Base-by-base conservation (phyloP, 2,329 filamentous ascomycete genomes). In the Fusarium bulbicola region DNA sequence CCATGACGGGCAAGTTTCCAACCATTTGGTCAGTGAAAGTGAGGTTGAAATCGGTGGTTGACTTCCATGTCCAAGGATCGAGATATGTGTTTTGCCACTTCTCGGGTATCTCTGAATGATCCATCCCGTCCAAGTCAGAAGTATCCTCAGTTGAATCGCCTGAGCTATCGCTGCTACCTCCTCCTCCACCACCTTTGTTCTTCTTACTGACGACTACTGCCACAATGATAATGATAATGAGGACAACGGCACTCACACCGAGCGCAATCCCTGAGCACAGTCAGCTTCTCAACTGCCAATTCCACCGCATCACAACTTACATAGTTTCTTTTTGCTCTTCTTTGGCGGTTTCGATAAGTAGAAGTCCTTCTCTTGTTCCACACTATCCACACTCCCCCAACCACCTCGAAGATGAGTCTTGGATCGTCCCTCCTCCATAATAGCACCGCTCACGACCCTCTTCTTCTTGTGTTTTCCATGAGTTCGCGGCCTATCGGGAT, bases 31-130 rank as follows among this genome's bases (percentile, higher is more conserved):
- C 90, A 1, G 96, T 99, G 80, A 97, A 99, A 0, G 96, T 98
- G 69, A 95, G 88, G 80, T 99, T 99, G 85, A 98, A 97, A 78
- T 95, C 94, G 1, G 87, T 88, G 1, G 95, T 98, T 76, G 97
- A 92, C 74, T 93, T 92, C 96, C 96, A 99, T 5, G 92, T 91
- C 81, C 94, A 97, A 0, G 96, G 96, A 79, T 99, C 95, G 26
- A 97, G 86, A 71, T 93, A 92, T 5, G 92, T 93, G 20, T 91
- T 94, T 81, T 89, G 91, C 77, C 90, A 95, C 69, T 86, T 86
- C 63, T 84, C 83, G 66, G 93, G 93, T 56, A 93, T 89, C 64
- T 86, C 87, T 72, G 84, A 83, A 32, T 86, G 84, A 59, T 87
- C 86, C 60, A 90, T 84, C 30, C 85, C 85, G 68, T 85, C 81